These are phyloP conservation scores for Collybia nuda DNA, from an alignment of 768 basidiomycete species.

Conservation along the genomic window DNA sequence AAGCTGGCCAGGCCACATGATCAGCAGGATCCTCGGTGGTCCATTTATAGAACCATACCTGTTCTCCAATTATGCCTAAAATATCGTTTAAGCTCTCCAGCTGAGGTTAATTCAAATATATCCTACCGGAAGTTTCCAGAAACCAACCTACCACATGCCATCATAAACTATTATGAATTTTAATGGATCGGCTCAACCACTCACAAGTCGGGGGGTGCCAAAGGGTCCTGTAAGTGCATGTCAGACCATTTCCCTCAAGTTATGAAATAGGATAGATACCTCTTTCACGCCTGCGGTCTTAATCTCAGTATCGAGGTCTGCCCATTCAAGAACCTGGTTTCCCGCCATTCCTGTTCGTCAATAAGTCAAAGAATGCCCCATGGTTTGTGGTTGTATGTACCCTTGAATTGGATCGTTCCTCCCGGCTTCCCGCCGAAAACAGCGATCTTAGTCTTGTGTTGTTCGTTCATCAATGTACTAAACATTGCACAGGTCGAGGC, in stretches of 20 bases:
- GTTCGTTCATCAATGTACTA: slow-evolving; percentile 59
- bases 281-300: slow-evolving; percentile 55
- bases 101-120: neutral
- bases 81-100: neutral
- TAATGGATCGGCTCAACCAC: slow-evolving; percentile 10
- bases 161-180: neutral
- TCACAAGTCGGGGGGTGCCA: slow-evolving; percentile 44
- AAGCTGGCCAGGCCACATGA: slow-evolving; percentile 24
- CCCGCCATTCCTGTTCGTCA: slow-evolving; percentile 51
- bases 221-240: slow-evolving; percentile 29
- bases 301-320: slow-evolving; percentile 58
- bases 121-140: slow-evolving; percentile 42
- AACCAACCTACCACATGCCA: slow-evolving; percentile 29
- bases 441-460: slow-evolving; percentile 49
- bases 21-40: too few relatives aligned
- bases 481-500: slow-evolving; percentile 68
- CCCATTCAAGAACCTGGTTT: slow-evolving; percentile 64
- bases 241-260: neutral
- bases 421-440: slow-evolving; percentile 59
- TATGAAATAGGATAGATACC: slow-evolving; percentile 21
- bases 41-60: slow-evolving; percentile 23
- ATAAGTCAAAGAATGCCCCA: neutral
- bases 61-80: slow-evolving; percentile 48
- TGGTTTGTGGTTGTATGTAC: slow-evolving; percentile 15
- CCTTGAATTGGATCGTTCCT: slow-evolving; percentile 50